Percentiles rank a stretch among this genome's conserved stretches.
Conservation (phyloP, 495 filamentous ascomycete species). For the Entonaema liquescens region DNA sequence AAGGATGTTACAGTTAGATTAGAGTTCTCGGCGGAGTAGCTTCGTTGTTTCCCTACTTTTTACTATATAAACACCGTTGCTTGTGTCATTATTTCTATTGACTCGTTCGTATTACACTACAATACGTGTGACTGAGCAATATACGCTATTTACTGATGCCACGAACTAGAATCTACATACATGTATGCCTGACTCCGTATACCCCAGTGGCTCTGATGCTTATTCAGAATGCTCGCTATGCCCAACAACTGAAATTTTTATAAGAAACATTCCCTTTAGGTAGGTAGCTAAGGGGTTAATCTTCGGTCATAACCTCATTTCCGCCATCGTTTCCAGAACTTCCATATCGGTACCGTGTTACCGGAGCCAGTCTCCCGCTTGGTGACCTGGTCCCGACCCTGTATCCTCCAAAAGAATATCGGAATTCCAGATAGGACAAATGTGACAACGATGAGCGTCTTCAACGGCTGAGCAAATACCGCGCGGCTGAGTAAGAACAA, state of each 20-base stretch:
- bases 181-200: constrained; percentile 20
- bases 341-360: constrained; percentile 48
- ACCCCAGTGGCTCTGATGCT: constrained; percentile 33
- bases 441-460: constrained; percentile 83
- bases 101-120: constrained; percentile 19
- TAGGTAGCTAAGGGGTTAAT: constrained; percentile 8
- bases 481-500: constrained; percentile 88
- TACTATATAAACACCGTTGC: background rate
- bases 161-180: constrained; percentile 19
- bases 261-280: constrained; percentile 16
- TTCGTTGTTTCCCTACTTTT: too few species aligned
- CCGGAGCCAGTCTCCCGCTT: constrained; percentile 47
- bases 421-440: constrained; percentile 87
- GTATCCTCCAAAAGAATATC: constrained; percentile 87
- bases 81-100: constrained; percentile 2
- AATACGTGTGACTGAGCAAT: constrained; percentile 5
- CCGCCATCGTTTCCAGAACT: constrained; percentile 55
- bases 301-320: constrained; percentile 30
- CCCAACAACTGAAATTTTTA: constrained; percentile 23
- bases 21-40: too few species aligned
- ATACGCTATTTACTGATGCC: constrained; percentile 30
- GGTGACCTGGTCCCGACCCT: constrained; percentile 57
- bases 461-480: constrained; percentile 86
- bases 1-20: too few species aligned
- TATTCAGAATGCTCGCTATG: constrained; percentile 35